Conservation (phyloP, 345 rosid genomes). For the Pugionium dolabratum region DNA sequence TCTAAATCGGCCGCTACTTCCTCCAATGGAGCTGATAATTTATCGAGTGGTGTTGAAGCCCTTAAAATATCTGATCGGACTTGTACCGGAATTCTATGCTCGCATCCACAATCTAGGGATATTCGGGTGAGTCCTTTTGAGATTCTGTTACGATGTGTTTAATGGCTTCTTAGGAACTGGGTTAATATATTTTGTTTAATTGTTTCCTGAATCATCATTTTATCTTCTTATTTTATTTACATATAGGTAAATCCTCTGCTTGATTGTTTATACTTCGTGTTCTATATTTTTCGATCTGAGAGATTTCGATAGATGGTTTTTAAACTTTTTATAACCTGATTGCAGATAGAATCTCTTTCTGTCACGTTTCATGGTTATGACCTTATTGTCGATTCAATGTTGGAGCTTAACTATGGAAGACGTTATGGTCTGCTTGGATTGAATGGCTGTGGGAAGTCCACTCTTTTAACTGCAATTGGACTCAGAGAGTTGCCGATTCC, state of each 20-base stretch:
- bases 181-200: too few species aligned
- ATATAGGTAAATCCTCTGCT: too few species aligned
- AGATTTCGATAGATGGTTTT: background rate
- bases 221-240: too few species aligned
- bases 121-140: conserved; percentile 60
- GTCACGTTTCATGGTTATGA: conserved; percentile 98
- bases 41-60: conserved; percentile 52
- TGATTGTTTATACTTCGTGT: background rate
- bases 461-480: conserved; percentile 86
- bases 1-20: conserved; percentile 55
- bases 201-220: too few species aligned
- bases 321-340: background rate
- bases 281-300: background rate
- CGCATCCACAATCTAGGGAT: conserved; percentile 99
- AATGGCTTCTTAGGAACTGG: background rate
- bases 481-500: conserved; percentile 92
- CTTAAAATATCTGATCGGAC: conserved; percentile 92
- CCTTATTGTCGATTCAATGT: conserved; percentile 83
- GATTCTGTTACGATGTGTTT: background rate
- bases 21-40: conserved; percentile 57
- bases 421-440: conserved; percentile 97
- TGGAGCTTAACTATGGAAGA: conserved; percentile 99
- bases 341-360: conserved; percentile 95
- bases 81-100: conserved; percentile 95
- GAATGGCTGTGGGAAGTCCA: conserved; percentile 98